Percentiles rank a stretch among this genome's conserved stretches.
phyloP scores from a whole-genome alignment of 495 filamentous ascomycete genomes.

The Monascus purpureus region DNA sequence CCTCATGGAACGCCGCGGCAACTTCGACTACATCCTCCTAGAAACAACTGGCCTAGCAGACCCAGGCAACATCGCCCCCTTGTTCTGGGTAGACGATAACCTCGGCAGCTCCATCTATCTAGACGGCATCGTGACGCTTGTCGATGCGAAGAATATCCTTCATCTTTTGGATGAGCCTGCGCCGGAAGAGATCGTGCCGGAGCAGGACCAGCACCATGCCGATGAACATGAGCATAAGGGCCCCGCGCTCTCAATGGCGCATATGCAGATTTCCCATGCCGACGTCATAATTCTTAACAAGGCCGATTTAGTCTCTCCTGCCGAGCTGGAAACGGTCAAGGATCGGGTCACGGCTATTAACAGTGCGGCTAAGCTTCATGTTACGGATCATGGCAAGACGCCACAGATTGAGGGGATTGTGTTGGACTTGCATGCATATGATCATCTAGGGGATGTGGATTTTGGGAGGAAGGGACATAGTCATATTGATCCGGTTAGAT shows the following conservation, averaged over 20 bases:
- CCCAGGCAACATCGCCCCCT: constrained; percentile 84
- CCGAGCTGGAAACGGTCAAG: constrained; percentile 49
- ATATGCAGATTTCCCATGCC: constrained; percentile 94
- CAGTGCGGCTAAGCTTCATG: constrained; percentile 69
- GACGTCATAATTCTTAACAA: constrained; percentile 95
- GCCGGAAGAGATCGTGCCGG: constrained; percentile 32
- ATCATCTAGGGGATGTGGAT: constrained; percentile 48
- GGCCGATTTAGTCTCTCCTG: constrained; percentile 62
- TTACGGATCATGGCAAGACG: constrained; percentile 65
- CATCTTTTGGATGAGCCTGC: constrained; percentile 63
- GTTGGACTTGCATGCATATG: constrained; percentile 86
- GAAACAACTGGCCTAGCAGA: constrained; percentile 95
- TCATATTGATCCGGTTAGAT: constrained; percentile 66
- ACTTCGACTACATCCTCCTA: constrained; percentile 95
- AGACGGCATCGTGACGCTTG: constrained; percentile 90
- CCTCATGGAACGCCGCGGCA: constrained; percentile 85
- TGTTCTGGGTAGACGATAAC: constrained; percentile 96
- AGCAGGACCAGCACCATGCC: constrained; percentile 3
- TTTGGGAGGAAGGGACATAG: constrained; percentile 54
- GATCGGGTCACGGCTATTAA: constrained; percentile 72
- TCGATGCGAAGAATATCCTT: constrained; percentile 88
- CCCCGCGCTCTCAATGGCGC: constrained; percentile 70
- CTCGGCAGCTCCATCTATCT: constrained; percentile 88
- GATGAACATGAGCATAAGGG: constrained; percentile 36
- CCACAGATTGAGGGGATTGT: constrained; percentile 73